Percentiles rank a stretch among this genome's conserved stretches.
Evolutionary conservation across 495 filamentous ascomycete species (phyloP).

Genomic region (Echria macrotheca): DNA sequence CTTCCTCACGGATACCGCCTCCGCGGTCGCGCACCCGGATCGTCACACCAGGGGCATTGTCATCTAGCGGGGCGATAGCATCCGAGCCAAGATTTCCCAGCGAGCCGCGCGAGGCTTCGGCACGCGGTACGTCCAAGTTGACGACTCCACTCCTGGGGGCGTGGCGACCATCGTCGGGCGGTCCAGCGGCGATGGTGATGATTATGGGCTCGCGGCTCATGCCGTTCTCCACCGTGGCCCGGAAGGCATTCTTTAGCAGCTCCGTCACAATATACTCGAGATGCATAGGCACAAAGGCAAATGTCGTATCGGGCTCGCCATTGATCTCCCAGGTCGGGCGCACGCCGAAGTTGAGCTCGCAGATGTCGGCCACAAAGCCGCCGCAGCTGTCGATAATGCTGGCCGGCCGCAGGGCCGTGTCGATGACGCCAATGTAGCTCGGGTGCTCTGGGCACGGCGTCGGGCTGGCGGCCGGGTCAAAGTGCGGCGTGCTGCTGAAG

Average conservation of each 20-base stretch:
- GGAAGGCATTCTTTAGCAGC: conserved; percentile 92
- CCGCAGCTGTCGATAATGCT: conserved; percentile 74
- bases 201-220: conserved; percentile 76
- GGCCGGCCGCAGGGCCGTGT: conserved; percentile 81
- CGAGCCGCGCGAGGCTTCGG: conserved; percentile 56
- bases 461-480: conserved; percentile 39
- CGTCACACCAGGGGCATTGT: conserved; percentile 76
- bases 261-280: conserved; percentile 96
- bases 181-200: conserved; percentile 74
- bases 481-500: conserved; percentile 69
- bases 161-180: conserved; percentile 65
- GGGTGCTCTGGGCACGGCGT: conserved; percentile 49
- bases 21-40: conserved; percentile 95
- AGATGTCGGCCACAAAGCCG: conserved; percentile 88
- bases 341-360: conserved; percentile 91
- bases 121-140: no score
- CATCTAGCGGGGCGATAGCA: conserved; percentile 51
- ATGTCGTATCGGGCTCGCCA: conserved; percentile 71
- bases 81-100: conserved; percentile 41
- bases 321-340: conserved; percentile 75
- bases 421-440: conserved; percentile 92
- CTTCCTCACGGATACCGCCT: conserved; percentile 79
- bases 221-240: conserved; percentile 79
- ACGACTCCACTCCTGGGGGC: no score
- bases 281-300: conserved; percentile 91